Evolutionary conservation across 2,329 filamentous ascomycete species (phyloP).

Genomic region (Plectosphaerella plurivora): DNA sequence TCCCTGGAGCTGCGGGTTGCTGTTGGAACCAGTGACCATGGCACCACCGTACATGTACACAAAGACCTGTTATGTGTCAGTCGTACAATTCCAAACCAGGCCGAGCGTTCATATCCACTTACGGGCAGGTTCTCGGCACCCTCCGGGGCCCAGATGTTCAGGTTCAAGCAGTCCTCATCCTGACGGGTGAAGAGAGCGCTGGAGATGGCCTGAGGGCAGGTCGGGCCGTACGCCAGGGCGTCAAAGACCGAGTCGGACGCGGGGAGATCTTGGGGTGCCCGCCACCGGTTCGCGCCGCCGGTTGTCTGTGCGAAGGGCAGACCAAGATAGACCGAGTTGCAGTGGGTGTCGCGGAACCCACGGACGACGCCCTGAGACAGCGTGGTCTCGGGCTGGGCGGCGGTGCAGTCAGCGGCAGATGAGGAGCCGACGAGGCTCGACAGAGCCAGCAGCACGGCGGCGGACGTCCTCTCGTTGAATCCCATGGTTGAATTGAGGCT

Average conservation of each 20-base stretch:
- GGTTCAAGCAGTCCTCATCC: conserved; percentile 36
- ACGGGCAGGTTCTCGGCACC: conserved; percentile 20
- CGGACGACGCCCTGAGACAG: conserved; percentile 24
- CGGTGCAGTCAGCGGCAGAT: conserved; percentile 1
- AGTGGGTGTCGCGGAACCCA: conserved; percentile 28
- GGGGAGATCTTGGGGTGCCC: conserved; percentile 18
- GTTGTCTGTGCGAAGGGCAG: conserved; percentile 33
- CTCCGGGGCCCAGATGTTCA: conserved; percentile 31
- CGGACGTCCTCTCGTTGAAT: not conserved
- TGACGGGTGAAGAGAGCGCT: conserved; percentile 15
- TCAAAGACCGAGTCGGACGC: conserved; percentile 13
- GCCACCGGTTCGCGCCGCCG: conserved; percentile 30
- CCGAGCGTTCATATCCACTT: conserved; percentile 6
- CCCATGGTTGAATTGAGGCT: not conserved
- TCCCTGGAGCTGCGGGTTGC: conserved; percentile 31
- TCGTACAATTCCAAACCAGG: not conserved
- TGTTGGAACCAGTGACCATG: conserved; percentile 34
- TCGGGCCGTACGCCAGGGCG: conserved; percentile 19
- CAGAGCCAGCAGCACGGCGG: conserved; percentile 1
- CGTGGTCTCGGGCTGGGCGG: conserved; percentile 5
- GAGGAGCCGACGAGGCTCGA: conserved; percentile 1
- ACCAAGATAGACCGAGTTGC: conserved; percentile 29
- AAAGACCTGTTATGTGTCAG: conserved; percentile 20
- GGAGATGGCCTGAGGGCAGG: conserved; percentile 20
- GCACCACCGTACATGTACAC: conserved; percentile 41